A percentile compares a stretch with the other conserved stretches of the same genome.
Conservation (phyloP, 192 early-diverging fungal genomes). For the Rhizophlyctis rosea region DNA sequence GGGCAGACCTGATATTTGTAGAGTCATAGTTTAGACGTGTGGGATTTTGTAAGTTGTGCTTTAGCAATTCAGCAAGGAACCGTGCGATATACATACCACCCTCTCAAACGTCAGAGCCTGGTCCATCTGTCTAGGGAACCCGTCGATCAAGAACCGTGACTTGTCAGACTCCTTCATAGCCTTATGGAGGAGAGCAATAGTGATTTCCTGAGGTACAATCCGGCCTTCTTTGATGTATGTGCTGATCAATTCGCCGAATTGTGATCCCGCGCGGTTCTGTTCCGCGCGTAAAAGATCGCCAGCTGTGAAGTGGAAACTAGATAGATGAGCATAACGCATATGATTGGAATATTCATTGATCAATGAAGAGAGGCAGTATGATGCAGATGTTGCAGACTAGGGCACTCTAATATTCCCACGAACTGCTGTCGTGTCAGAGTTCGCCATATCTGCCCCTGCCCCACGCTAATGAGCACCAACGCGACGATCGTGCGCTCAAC, state of each 20-base stretch:
- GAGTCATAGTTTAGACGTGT: not conserved
- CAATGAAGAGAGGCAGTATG: not conserved
- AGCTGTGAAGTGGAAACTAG: too few relatives aligned
- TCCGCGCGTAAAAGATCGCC: slow-evolving; percentile 95
- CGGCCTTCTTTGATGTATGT: slow-evolving; percentile 88
- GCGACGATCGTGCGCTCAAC: too few relatives aligned
- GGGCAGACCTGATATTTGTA: slow-evolving; percentile 50
- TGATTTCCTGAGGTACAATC: slow-evolving; percentile 96
- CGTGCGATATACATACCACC: slow-evolving; percentile 50
- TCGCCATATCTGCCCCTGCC: too few relatives aligned
- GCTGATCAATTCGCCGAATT: slow-evolving; percentile 89
- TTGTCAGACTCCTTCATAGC: slow-evolving; percentile 73
- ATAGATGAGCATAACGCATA: not conserved
- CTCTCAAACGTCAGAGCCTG: slow-evolving; percentile 94
- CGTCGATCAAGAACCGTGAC: slow-evolving; percentile 89
- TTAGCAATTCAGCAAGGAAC: too few relatives aligned
- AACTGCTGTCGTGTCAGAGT: too few relatives aligned
- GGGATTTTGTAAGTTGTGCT: not conserved
- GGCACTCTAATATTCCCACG: too few relatives aligned
- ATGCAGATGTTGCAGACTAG: not conserved
- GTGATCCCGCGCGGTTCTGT: slow-evolving; percentile 72
- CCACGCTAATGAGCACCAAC: too few relatives aligned
- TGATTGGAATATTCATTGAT: not conserved
- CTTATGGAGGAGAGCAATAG: slow-evolving; percentile 84
- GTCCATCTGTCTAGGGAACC: slow-evolving; percentile 92